Evolutionary conservation across 768 basidiomycete genomes (phyloP), one percentile per base, ranked within the genome.

Genomic region (Gelatoporia subvermispora): DNA sequence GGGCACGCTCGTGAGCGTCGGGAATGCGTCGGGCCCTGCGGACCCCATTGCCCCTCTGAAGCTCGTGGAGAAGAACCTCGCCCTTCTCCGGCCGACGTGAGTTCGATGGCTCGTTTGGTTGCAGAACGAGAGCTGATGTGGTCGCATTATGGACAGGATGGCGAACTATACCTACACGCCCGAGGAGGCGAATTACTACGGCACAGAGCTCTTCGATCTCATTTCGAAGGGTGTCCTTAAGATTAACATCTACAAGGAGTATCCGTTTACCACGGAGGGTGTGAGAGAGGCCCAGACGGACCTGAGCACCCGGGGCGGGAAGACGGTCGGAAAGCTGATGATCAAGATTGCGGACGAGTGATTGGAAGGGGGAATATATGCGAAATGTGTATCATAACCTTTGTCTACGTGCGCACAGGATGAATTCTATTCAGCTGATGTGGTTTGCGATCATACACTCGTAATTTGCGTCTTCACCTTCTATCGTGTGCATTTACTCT

Each of bases 1-100:
- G 63, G 93, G 90, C 3, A 92, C 91, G 0, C 76, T 94, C 36
- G 85, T 95, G 11, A 84, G 82, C 7, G 79, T 92, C 45, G 95
- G 94, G 0, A 96, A 94, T 60, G 89, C 94, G 1, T 93, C 90
- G 10, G 91, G 93, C 8, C 65, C 84, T 13, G 85, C 88, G 3
- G 77, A 79, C 21, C 84, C 88, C 0, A 81, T 95, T 64, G 66
- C 84, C 3, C 77, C 86, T 0, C 68, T 88, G 44, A 84, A 78
- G 58, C 79, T 97, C 13, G 70, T 75, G 0, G 76, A 83, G 53
- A 97, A 92, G 71, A 93, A 94, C 57, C 62, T 93, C 55, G 87
- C 82, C 56, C 68, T 90, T 15, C 57, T 80, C 39, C 79, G 87
- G 24, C 87, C 88, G 25, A 77, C 74, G 87, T 90, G 48, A 48